phyloP scores from a whole-genome alignment of 768 basidiomycete genomes.

The Suillus subluteus region DNA sequence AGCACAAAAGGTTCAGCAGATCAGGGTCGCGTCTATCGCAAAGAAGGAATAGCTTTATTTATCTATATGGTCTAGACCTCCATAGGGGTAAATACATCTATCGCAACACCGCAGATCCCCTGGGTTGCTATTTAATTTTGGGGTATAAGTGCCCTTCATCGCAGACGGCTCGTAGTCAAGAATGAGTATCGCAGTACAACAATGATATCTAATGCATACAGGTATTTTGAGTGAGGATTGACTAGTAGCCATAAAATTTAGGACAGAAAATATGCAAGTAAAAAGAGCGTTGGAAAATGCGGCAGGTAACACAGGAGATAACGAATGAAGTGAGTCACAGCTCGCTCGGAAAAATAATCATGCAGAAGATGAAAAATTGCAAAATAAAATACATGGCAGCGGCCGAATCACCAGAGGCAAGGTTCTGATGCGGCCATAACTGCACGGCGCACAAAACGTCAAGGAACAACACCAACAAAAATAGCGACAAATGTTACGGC shows the following conservation, averaged over 20 bases:
- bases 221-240: background rate
- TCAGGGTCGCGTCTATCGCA: background rate
- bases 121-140: background rate
- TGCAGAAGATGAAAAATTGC: background rate
- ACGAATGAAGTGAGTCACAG: background rate
- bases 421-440: background rate
- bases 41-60: background rate
- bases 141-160: background rate
- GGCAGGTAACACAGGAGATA: background rate
- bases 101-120: background rate
- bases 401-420: background rate
- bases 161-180: background rate
- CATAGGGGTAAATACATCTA: background rate
- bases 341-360: background rate
- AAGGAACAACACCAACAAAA: slow-evolving; percentile 36
- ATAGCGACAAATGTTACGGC: slow-evolving; percentile 33
- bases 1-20: background rate
- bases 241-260: background rate
- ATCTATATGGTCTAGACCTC: background rate
- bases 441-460: slow-evolving; percentile 17
- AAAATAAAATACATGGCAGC: background rate
- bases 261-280: background rate
- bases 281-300: background rate
- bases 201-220: slow-evolving; percentile 1
- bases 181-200: background rate